Percentiles rank a stretch among this genome's conserved stretches.
Conservation (phyloP, 2,329 filamentous ascomycete species). For the Ophiocordyceps sinensis region DNA sequence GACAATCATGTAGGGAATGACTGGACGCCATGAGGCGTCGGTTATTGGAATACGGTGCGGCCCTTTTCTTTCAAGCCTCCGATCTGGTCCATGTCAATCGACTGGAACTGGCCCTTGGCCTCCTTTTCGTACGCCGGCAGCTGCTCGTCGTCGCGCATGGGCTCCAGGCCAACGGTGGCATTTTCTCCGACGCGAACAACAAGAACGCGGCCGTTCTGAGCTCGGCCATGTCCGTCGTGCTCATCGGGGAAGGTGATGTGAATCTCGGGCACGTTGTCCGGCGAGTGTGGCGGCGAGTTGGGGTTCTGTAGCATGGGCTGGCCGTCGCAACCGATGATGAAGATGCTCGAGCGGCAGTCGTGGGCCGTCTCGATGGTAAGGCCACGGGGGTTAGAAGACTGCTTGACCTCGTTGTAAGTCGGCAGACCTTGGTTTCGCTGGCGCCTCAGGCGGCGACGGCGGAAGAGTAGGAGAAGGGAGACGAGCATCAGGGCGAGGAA, state of each 20-base stretch:
- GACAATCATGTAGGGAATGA: neutral
- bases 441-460: slow-evolving; percentile 35
- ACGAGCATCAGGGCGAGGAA: slow-evolving; percentile 57
- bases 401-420: slow-evolving; percentile 49
- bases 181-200: slow-evolving; percentile 84
- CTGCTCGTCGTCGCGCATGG: slow-evolving; percentile 63
- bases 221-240: slow-evolving; percentile 70
- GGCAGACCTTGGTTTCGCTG: slow-evolving; percentile 34
- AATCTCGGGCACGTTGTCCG: slow-evolving; percentile 84
- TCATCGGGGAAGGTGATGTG: slow-evolving; percentile 97
- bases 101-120: slow-evolving; percentile 69
- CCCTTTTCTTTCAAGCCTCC: slow-evolving; percentile 91
- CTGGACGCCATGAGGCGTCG: neutral
- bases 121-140: slow-evolving; percentile 84
- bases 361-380: slow-evolving; percentile 44
- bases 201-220: slow-evolving; percentile 75
- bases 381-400: slow-evolving; percentile 35
- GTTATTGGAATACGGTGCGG: slow-evolving; percentile 21
- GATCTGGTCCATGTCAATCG: slow-evolving; percentile 86
- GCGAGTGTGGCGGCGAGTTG: slow-evolving; percentile 58
- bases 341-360: slow-evolving; percentile 49
- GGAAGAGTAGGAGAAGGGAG: slow-evolving; percentile 56
- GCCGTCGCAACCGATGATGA: slow-evolving; percentile 68
- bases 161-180: slow-evolving; percentile 74
- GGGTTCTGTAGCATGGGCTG: slow-evolving; percentile 62